Evolutionary conservation across 2,329 filamentous ascomycete species (phyloP), one percentile per base, ranked within the genome.

Genomic region (Nectriaceae sp.): DNA sequence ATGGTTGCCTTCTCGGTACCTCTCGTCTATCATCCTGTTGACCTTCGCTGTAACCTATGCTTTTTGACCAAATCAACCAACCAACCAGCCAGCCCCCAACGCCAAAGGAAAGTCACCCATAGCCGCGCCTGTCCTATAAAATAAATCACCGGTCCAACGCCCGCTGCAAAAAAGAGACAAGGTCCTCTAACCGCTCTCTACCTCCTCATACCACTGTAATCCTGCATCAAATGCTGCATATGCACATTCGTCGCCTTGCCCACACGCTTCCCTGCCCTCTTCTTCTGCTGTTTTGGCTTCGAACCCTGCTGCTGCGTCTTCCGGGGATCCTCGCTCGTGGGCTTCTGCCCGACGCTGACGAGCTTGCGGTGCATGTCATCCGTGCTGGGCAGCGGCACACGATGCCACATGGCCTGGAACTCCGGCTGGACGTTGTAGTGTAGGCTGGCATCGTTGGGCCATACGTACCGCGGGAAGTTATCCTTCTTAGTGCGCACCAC

Each of bases 401-500:
- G 87, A 54, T 87, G 80, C 91, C 92, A 99, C 72, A 93, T 88
- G 50, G 76, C 75, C 67, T 86, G 80, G 68, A 97, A 97, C 67
- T 96, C 90, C 8, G 81, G 73, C 64, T 97, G 91, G 59, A 97
- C 85, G 29, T 75, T 68, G 65, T 91, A 81, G 61, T 85, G 82
- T 44, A 96, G 79, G 11, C 84, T 86, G 13, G 90, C 82, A 61
- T 96, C 90, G 68, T 99, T 90, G 44, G 86, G 80, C 90, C 92
- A 97, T 44, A 99, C 85, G 74, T 88, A 89, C 61, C 87, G 85
- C 2, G 93, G 86, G 59, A 89, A 82, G 64, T 89, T 87, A 67
- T 97, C 93, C 75, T 97, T 97, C 73, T 94, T 95, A 47, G 92
- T 92, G 52, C 92, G 84, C 19, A 90, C 88, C 5, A 97, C 90